Evolutionary conservation across 176 grass and related monocot genomes (phyloP), one percentile per base, ranked within the genome.

Genomic region (Triticum monococcum): DNA sequence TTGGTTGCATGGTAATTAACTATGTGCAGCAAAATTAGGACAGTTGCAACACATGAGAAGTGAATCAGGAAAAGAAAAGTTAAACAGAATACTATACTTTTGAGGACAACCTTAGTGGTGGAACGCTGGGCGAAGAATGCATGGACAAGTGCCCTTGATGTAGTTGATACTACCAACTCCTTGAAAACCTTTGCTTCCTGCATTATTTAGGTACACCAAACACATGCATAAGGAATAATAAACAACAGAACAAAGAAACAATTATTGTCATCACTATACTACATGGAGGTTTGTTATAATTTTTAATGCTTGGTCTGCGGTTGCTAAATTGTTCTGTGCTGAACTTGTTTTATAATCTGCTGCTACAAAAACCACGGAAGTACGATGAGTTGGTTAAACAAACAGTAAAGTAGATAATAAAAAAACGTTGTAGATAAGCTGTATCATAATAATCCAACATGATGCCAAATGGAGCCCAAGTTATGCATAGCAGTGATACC

Each of bases 141-240:
- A 88, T 98, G 95, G 68, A 98, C 93, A 84, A 98, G 92, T 23
- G 92, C 86, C 80, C 25, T 98, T 85, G 91, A 87, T 73, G 95
- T 98, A 48, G 81, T 82, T 88, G 89, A 88, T 20, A 90, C 37
- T 23, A 98, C 92, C 82, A 98, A 73, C 13, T 93, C 91, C 72
- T 93, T 98, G 72, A 95, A 98, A 84, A 95, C 45, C 77, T 85
- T 93, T 36, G 85, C 90, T 90, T 98, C 95, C 95, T 98, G 91
- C 78, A 84, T 72, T 89, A 81, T 76, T 85, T 31, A 56, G 63
- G 75, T 9, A 37, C 24, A 41, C 65, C 35, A 67, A 76, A 68
- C 24, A 28, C 33, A 68, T 43, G 14, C 33, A 57, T 43, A 67
- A 52, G 13, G 64, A 17, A 3, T 78, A 72, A 24, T 20, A 7